Conservation (phyloP, 2,329 filamentous ascomycete species). For the Graphilbum ipis-grandicollis region DNA sequence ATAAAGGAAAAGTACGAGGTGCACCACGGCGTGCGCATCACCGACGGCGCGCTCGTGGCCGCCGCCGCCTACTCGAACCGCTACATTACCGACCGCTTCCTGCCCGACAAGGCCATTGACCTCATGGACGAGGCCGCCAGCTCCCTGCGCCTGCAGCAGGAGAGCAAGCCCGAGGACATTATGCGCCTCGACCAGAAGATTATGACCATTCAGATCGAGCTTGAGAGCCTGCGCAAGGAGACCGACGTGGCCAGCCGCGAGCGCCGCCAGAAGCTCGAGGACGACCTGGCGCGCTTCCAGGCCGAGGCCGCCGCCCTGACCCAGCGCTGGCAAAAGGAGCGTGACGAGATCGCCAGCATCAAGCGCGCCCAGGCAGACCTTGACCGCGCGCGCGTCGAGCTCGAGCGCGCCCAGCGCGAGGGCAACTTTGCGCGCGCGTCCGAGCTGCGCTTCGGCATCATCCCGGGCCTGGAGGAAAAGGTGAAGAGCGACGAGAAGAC, state of each 20-base stretch:
- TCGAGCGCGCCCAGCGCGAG: slow-evolving; percentile 73
- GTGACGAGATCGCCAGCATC: slow-evolving; percentile 66
- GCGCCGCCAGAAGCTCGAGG: slow-evolving; percentile 69
- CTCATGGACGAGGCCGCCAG: slow-evolving; percentile 91
- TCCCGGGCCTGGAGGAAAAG: slow-evolving; percentile 63
- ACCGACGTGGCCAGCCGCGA: slow-evolving; percentile 81
- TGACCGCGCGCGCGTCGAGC: slow-evolving; percentile 66
- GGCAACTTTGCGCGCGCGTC: slow-evolving; percentile 85
- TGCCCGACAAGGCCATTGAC: slow-evolving; percentile 95
- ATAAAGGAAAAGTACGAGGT: slow-evolving; percentile 98
- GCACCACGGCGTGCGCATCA: slow-evolving; percentile 90
- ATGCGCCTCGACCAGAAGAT: slow-evolving; percentile 85
- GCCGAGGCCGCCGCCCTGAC: slow-evolving; percentile 60
- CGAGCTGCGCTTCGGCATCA: slow-evolving; percentile 75
- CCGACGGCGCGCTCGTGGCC: slow-evolving; percentile 78
- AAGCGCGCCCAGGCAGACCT: slow-evolving; percentile 81
- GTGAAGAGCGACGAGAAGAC: slow-evolving; percentile 53
- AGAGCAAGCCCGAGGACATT: slow-evolving; percentile 91
- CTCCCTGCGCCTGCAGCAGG: slow-evolving; percentile 78
- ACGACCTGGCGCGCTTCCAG: slow-evolving; percentile 57
- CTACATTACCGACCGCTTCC: slow-evolving; percentile 89
- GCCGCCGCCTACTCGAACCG: slow-evolving; percentile 86
- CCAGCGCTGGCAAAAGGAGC: slow-evolving; percentile 79
- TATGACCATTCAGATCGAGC: slow-evolving; percentile 92
- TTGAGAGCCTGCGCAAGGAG: slow-evolving; percentile 88